Evolutionary conservation across 164 flowering plant genomes (phyloP), one percentile per base, ranked within the genome.

Genomic region (Protea cynaroides): DNA sequence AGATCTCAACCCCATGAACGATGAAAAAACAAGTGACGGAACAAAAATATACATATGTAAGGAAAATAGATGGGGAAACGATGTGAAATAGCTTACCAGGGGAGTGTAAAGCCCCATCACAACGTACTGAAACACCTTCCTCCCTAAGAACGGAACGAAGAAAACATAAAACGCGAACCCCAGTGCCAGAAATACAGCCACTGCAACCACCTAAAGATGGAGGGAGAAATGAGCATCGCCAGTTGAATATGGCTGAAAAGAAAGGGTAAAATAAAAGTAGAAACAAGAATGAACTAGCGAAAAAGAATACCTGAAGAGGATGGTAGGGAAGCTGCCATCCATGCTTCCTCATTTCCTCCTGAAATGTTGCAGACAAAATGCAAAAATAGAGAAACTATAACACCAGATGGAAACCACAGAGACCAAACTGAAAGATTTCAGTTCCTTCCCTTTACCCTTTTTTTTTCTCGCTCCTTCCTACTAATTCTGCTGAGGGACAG

Each of bases 281-380:
- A 61, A 37, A 52, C n/a, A 13, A 49, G n/a, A 4, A 49, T 7
- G 29, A 58, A 21, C 5, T 29, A n/a, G n/a, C n/a, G n/a, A n/a
- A 29, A 61, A 37, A 49, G n/a, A 50, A 25, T 59, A 85, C 99
- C 91, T 95, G 99, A 24, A 95, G 92, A 49, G 99, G 97, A 65
- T 95, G 97, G 71, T 92, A 88, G 56, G 97, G 97, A 56, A 90
- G 96, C 69, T 92, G 92, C 99, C 99, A 95, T 53, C 99, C 99
- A 79, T 95, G 87, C 79, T 88, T 95, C 80, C 97, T 92, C 99
- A 95, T 94, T 75, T 79, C 74, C 53, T 29, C 3, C 62, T 49
- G 4, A 15, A 49, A 4, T 15, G 52, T 49, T 49, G 52, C 52
- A 49, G n/a, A 49, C 19, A 49, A 49, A 49, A 49, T 49, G 18